Conservation (phyloP, 306 rosid species). For the Ormosia semicastrata region DNA sequence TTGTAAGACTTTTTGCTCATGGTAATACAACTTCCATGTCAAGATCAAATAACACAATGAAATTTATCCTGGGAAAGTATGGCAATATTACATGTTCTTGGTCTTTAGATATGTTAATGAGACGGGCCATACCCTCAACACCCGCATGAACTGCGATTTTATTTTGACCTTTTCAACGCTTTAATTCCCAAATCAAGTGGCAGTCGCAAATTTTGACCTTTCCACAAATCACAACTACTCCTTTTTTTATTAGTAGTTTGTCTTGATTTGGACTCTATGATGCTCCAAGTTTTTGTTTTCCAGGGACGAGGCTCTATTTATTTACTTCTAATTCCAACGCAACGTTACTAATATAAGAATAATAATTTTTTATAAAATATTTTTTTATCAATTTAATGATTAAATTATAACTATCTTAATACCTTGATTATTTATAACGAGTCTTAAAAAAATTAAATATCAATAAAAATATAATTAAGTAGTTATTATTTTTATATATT, state of each 20-base stretch:
- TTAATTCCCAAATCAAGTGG: slow-evolving; percentile 24
- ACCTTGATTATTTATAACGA: no score
- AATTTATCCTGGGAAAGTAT: neutral
- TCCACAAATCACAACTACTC: neutral
- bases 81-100: neutral
- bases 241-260: neutral
- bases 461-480: no score
- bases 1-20: neutral
- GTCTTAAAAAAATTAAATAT: no score
- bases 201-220: slow-evolving; percentile 54
- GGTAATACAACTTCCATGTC: neutral
- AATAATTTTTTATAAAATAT: no score
- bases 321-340: neutral
- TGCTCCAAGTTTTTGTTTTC: neutral
- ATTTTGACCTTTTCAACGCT: slow-evolving; percentile 4
- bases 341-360: no score
- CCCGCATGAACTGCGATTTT: neutral
- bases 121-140: slow-evolving; percentile 2
- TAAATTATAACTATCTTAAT: no score
- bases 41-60: neutral
- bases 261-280: neutral
- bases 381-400: no score
- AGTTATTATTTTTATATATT: no score
- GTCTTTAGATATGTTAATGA: neutral
- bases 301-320: neutral